A percentile compares a stretch with the other conserved stretches of the same genome.
These are phyloP conservation scores for Leccinum holopus DNA, from an alignment of 1,284 basidiomycete species.

Conservation along the genomic window DNA sequence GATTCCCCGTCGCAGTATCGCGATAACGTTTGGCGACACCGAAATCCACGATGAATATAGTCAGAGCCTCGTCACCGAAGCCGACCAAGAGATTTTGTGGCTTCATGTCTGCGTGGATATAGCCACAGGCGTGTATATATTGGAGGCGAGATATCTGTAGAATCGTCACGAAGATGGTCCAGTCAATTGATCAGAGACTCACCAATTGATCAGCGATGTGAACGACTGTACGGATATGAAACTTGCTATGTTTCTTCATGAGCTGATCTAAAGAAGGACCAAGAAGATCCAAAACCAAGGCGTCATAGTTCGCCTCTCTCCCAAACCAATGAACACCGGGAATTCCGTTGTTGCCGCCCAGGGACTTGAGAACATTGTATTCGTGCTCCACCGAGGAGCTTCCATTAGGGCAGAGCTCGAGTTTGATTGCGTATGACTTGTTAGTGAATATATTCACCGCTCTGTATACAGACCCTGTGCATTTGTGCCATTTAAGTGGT, in stretches of 20 bases:
- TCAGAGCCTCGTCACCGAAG: not conserved
- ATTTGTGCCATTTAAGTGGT: not conserved
- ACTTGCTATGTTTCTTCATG: not conserved
- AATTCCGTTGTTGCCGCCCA: not conserved
- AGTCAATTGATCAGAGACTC: not conserved
- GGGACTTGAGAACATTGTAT: not conserved
- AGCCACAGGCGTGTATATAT: not conserved
- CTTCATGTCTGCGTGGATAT: not conserved
- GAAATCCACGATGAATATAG: not conserved
- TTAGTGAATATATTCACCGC: not conserved
- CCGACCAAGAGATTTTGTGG: not conserved
- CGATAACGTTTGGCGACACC: not conserved
- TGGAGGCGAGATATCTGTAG: conserved; percentile 1
- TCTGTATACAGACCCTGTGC: not conserved
- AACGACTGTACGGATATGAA: not conserved
- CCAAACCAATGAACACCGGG: not conserved
- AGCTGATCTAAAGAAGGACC: not conserved
- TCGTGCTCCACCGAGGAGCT: not conserved
- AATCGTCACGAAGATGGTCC: not conserved
- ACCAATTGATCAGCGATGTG: not conserved
- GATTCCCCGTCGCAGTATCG: not conserved
- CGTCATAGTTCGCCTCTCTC: not conserved
- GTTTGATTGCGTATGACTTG: not conserved
- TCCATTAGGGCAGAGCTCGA: not conserved
- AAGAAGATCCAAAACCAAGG: not conserved